phyloP scores from a whole-genome alignment of 1,139 yeast genomes.

The Suhomyces maxii region DNA sequence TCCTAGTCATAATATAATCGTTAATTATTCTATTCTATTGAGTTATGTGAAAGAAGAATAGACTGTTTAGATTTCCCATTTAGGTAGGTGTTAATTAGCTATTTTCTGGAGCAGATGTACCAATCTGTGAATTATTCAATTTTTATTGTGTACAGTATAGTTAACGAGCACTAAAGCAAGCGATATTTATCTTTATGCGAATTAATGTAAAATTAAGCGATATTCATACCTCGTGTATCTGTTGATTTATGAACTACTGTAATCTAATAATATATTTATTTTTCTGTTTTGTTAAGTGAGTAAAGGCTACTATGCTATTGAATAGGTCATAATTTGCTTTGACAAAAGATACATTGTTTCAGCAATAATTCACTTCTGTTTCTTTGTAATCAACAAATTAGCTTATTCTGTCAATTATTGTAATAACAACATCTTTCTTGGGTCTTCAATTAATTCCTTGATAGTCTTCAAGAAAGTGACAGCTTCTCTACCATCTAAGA shows the following conservation, averaged over 20 bases:
- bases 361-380: too few species aligned
- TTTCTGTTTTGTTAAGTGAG: background rate
- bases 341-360: background rate
- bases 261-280: background rate
- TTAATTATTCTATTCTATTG: background rate
- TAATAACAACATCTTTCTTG: slow-evolving; percentile 92
- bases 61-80: slow-evolving; percentile 2
- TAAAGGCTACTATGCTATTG: background rate
- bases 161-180: too few species aligned
- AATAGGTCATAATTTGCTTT: background rate
- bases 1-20: too few species aligned
- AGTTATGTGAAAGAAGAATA: background rate
- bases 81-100: background rate
- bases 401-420: slow-evolving; percentile 26
- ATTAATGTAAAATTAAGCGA: background rate
- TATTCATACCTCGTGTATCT: background rate
- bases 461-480: slow-evolving; percentile 94
- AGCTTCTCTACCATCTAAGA: slow-evolving; percentile 98
- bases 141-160: background rate
- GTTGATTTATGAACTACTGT: background rate
- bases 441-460: slow-evolving; percentile 97
- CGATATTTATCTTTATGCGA: too few species aligned
- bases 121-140: background rate
- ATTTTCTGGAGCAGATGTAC: too few species aligned
- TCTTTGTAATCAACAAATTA: background rate